Conservation (phyloP, 176 grass and related monocot species). For the Cymbopogon citratus region DNA sequence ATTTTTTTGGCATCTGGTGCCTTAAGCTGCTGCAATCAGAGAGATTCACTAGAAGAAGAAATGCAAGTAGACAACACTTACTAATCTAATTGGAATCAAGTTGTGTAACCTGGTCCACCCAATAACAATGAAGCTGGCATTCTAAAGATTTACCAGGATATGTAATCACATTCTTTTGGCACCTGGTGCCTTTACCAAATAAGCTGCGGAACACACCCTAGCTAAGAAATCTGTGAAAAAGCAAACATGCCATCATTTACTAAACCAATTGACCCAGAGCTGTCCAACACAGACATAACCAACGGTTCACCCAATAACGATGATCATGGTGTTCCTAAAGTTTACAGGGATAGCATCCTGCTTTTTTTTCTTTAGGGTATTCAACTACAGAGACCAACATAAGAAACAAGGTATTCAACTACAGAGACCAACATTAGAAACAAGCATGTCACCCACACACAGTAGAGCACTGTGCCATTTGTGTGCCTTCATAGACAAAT, state of each 20-base stretch:
- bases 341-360: slow-evolving; percentile 45
- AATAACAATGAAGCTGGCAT: no score
- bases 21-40: no score
- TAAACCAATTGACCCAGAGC: slow-evolving; percentile 63
- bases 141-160: no score
- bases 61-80: neutral
- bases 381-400: neutral
- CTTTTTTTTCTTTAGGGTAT: slow-evolving; percentile 41
- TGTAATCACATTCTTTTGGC: slow-evolving; percentile 2
- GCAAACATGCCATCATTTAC: slow-evolving; percentile 56
- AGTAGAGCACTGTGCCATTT: no score
- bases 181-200: neutral
- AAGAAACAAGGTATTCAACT: no score
- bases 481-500: no score
- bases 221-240: neutral
- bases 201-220: neutral
- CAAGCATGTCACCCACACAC: neutral
- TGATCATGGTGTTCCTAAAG: slow-evolving; percentile 36
- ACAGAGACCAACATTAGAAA: neutral
- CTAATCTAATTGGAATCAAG: no score
- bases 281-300: slow-evolving; percentile 37
- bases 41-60: neutral
- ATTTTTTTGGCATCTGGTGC: neutral
- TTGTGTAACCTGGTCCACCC: no score
- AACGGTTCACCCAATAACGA: slow-evolving; percentile 43